phyloP scores from a whole-genome alignment of 306 rosid species.

The Lathyrus sativus region DNA sequence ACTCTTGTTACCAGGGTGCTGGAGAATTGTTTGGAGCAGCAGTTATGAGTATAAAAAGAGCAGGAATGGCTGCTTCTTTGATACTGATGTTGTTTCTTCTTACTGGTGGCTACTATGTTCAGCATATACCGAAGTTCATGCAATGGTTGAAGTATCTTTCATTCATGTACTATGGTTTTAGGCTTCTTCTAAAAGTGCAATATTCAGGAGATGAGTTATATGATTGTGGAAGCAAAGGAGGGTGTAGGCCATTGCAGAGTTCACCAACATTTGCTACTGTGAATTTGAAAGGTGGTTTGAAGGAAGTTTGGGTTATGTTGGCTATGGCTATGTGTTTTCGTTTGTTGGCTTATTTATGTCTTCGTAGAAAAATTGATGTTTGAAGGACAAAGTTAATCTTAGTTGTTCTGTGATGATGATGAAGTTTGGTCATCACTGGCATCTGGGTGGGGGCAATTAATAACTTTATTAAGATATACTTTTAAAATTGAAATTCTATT shows the following conservation, averaged over 20 bases:
- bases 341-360: constrained; percentile 68
- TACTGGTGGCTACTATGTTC: constrained; percentile 94
- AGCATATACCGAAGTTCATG: constrained; percentile 92
- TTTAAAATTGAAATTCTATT: neutral
- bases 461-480: constrained; percentile 4
- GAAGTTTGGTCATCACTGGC: constrained; percentile 1
- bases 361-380: constrained; percentile 57
- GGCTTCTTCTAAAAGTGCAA: constrained; percentile 84
- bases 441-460: neutral
- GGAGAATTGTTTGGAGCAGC: constrained; percentile 96
- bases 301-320: constrained; percentile 76
- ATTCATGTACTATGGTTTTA: constrained; percentile 86
- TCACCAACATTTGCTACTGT: constrained; percentile 79
- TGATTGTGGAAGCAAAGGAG: constrained; percentile 71
- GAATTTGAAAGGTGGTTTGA: constrained; percentile 67
- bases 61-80: constrained; percentile 83
- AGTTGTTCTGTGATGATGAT: constrained; percentile 18
- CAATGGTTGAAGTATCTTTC: constrained; percentile 86
- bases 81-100: constrained; percentile 88
- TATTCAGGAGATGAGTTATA: constrained; percentile 78
- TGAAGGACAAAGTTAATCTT: constrained; percentile 27
- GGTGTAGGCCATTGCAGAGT: constrained; percentile 73
- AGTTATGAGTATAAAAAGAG: constrained; percentile 74
- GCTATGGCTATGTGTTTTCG: constrained; percentile 77
- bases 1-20: constrained; percentile 60